Base-by-base conservation (phyloP, 345 rosid species). In the Pistacia vera region DNA sequence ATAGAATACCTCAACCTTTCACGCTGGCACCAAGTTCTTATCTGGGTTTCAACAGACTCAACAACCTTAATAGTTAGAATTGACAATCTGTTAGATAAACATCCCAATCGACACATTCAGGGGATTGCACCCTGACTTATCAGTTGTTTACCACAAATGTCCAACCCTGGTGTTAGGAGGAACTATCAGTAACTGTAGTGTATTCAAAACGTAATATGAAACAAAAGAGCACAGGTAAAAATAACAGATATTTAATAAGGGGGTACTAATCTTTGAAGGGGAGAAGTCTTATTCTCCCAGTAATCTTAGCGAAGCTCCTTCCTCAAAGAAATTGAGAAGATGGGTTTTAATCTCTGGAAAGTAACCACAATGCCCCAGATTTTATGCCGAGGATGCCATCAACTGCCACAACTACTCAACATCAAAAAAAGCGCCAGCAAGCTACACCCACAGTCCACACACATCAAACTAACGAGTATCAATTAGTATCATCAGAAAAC, bases 281-380 rank as follows among this genome's bases (percentile, higher is more conserved):
- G 11, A 77, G 68, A 75, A 25, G 46, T 14, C 85, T 69, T 86
- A 84, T 87, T 81, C n/a, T 85, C 73, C 90, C 92, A 71, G 75
- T 83, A 71, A 88, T 73, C 90, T 83, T 28, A 86, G 82, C 1
- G 92, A 88, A 73, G 85, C 80, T 51, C 92, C 92, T 18, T 85
- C 75, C 75, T 61, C 65, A 35, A 86, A 85, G 59, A n/a, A 78
- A 74, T 4, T 81, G 82, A 46, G 88, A 88, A 10, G 87, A 79
- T 9, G 86, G 86, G 3, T n/a, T 72, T 58, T 65, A 86, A 72
- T 12, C 86, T 87, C 36, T 70, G 59, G 59, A 88, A 77, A 22
- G 72, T 63, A 46, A 83, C 90, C n/a, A n/a, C 84, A 83, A 67
- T 22, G 77, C 77, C 14, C 92, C 92, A 1, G 79, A 80, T 79